Conservation (phyloP, 2,329 filamentous ascomycete species). For the Nemania diffusa region DNA sequence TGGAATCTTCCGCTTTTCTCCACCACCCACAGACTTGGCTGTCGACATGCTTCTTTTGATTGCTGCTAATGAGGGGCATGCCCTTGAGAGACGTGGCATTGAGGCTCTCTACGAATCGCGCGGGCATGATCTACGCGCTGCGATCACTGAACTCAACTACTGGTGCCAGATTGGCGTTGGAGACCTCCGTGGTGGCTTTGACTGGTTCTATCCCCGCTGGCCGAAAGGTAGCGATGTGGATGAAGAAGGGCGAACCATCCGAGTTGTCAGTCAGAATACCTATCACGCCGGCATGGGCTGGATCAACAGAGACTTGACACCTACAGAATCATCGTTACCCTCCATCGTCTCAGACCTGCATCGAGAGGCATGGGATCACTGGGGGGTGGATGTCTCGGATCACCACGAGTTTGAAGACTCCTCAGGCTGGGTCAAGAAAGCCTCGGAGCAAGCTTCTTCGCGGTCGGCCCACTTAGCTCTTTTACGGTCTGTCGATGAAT, state of each 20-base stretch:
- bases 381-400: slow-evolving; percentile 71
- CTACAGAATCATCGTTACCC: slow-evolving; percentile 50
- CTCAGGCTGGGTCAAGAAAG: slow-evolving; percentile 48
- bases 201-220: slow-evolving; percentile 88
- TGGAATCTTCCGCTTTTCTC: slow-evolving; percentile 81
- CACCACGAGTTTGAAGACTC: slow-evolving; percentile 60
- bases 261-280: slow-evolving; percentile 83
- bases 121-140: slow-evolving; percentile 78
- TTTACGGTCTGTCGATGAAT: slow-evolving; percentile 63
- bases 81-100: slow-evolving; percentile 74
- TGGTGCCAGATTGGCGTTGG: slow-evolving; percentile 98
- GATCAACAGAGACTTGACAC: slow-evolving; percentile 70
- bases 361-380: slow-evolving; percentile 73
- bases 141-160: slow-evolving; percentile 86
- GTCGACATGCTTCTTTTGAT: slow-evolving; percentile 84
- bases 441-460: slow-evolving; percentile 14
- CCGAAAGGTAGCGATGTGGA: slow-evolving; percentile 77
- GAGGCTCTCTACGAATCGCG: slow-evolving; percentile 76
- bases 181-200: slow-evolving; percentile 84
- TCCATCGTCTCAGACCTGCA: slow-evolving; percentile 71
- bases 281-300: slow-evolving; percentile 83
- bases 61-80: slow-evolving; percentile 89
- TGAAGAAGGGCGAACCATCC: slow-evolving; percentile 71
- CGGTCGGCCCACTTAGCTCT: slow-evolving; percentile 45
- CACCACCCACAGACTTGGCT: slow-evolving; percentile 73